Percentiles rank a stretch among this genome's conserved stretches.
Evolutionary conservation across 352 stramenopile genomes (phyloP).

Genomic region (Phytophthora rubi): DNA sequence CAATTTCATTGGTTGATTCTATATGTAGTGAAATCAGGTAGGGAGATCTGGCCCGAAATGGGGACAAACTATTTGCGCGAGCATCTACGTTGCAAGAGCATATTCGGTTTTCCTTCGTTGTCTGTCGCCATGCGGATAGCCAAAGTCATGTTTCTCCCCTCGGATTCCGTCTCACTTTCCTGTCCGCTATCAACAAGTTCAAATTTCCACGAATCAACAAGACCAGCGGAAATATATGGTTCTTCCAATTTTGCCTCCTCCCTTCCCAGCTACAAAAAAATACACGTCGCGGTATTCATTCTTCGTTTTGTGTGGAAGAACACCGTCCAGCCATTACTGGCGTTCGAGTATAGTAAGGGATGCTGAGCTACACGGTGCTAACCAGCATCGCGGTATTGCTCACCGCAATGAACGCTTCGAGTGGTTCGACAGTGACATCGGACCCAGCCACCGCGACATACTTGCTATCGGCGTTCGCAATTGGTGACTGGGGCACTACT

Average conservation of each 20-base stretch:
- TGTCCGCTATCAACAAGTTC: not conserved
- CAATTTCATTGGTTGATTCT: too few species aligned
- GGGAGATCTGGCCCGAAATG: too few species aligned
- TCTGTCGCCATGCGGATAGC: too few species aligned
- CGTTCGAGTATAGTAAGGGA: not conserved
- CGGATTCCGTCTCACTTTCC: not conserved
- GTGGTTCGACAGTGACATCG: conserved; percentile 38
- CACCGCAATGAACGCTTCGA: not conserved
- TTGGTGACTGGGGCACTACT: conserved; percentile 33
- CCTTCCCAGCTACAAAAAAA: too few species aligned
- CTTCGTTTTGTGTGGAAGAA: not conserved
- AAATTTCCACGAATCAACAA: not conserved
- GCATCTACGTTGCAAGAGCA: too few species aligned
- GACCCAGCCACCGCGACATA: conserved; percentile 41
- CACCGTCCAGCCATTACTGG: not conserved
- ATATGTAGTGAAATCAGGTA: too few species aligned
- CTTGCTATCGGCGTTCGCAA: conserved; percentile 26
- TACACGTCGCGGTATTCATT: not conserved
- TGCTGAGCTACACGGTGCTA: conserved; percentile 3
- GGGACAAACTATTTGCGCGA: too few species aligned
- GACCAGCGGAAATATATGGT: not conserved
- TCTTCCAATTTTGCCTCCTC: not conserved
- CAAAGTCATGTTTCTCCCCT: not conserved
- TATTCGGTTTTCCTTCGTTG: too few species aligned
- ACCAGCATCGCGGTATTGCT: not conserved